phyloP scores from a whole-genome alignment of 352 stramenopile genomes.

The Phytophthora pini region DNA sequence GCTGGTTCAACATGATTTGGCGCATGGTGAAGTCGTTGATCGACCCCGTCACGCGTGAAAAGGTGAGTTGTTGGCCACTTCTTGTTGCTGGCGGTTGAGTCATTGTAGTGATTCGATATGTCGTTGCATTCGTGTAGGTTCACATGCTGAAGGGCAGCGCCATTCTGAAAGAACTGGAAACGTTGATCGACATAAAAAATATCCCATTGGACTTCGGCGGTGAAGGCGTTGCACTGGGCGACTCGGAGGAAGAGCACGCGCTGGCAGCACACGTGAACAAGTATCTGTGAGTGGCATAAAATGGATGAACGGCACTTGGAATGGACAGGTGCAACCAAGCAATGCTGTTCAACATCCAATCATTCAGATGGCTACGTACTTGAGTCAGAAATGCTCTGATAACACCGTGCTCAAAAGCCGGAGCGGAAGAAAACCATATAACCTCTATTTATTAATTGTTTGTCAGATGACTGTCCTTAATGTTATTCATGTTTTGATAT shows the following conservation, averaged over 20 bases:
- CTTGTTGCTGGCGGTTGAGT: neutral
- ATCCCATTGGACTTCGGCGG: slow-evolving; percentile 81
- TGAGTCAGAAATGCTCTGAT: slow-evolving; percentile 7
- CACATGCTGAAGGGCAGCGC: slow-evolving; percentile 86
- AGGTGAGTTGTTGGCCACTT: slow-evolving; percentile 61
- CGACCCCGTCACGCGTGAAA: slow-evolving; percentile 94
- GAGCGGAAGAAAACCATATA: too few relatives aligned
- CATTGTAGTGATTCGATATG: slow-evolving; percentile 5
- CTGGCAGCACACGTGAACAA: slow-evolving; percentile 75
- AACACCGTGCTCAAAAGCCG: neutral
- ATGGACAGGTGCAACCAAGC: slow-evolving; percentile 16
- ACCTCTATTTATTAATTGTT: too few relatives aligned
- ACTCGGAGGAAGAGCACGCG: slow-evolving; percentile 75
- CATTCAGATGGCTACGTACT: slow-evolving; percentile 10
- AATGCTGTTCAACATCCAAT: neutral
- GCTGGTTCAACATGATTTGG: slow-evolving; percentile 96
- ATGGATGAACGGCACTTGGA: slow-evolving; percentile 10
- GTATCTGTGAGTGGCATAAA: slow-evolving; percentile 53
- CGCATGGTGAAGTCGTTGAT: slow-evolving; percentile 94
- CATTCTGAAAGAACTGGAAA: slow-evolving; percentile 77
- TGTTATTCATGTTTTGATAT: too few relatives aligned
- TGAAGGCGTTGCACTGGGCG: slow-evolving; percentile 57
- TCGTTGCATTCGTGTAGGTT: slow-evolving; percentile 40
- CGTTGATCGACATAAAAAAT: slow-evolving; percentile 70
- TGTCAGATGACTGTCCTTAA: too few relatives aligned